Evolutionary conservation across 495 filamentous ascomycete species (phyloP).

Genomic region (Penicillium goetzii): DNA sequence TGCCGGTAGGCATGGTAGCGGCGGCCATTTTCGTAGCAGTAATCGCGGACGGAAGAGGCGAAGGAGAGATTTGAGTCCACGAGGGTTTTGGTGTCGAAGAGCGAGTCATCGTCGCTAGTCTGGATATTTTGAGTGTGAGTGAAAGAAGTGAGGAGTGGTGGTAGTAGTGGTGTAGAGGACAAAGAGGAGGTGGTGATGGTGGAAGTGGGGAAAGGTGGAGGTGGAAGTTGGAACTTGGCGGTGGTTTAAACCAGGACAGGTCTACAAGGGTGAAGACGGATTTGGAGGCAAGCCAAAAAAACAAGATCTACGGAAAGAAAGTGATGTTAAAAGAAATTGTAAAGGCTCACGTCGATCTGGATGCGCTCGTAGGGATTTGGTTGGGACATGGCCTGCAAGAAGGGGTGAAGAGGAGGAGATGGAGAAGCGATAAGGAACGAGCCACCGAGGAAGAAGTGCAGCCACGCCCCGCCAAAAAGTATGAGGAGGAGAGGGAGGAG

Average conservation of each 20-base stretch:
- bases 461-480: not conserved
- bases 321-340: not conserved
- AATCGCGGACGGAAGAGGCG: constrained; percentile 52
- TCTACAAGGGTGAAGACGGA: not conserved
- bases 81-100: constrained; percentile 43
- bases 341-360: constrained; percentile 42
- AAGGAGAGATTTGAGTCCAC: constrained; percentile 48
- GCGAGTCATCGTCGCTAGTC: constrained; percentile 49
- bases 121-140: constrained; percentile 18
- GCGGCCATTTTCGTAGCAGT: constrained; percentile 62
- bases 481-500: not conserved
- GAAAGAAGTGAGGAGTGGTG: not conserved
- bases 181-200: not conserved
- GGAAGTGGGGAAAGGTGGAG: not conserved
- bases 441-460: not conserved
- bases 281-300: not conserved
- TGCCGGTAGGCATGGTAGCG: constrained; percentile 63
- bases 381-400: constrained; percentile 33
- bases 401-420: constrained; percentile 6
- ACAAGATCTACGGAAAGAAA: constrained; percentile 1
- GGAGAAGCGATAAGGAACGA: not conserved
- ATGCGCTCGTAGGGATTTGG: constrained; percentile 43
- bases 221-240: not conserved
- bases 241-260: not conserved
- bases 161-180: not conserved